Base-by-base conservation (phyloP, 1,284 basidiomycete genomes). In the Exobasidium cylindrosporum region DNA sequence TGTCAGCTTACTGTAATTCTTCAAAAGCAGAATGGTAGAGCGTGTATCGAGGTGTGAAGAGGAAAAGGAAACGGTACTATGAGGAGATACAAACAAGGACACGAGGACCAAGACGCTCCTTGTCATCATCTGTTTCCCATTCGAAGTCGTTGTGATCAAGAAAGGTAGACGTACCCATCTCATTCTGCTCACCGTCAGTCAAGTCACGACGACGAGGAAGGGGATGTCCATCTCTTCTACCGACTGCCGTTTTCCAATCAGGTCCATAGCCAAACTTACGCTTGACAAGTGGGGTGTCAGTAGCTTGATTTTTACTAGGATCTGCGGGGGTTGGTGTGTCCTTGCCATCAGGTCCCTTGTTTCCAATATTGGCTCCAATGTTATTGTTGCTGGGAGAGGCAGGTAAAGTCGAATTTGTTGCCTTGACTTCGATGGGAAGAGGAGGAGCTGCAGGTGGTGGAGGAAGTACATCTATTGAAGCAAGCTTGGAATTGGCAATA, bases 231-330 rank as follows among this genome's bases (percentile, higher is more conserved):
- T 50, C 47, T 6, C 47, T 14, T 24, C 14, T 28, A 14, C 47
- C 47, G 5, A 50, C n/a, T 26, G 26, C n/a, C 4, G 47, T 50
- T 3, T 14, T 24, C 47, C 47, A 50, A 28, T 50, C 47, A 14
- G 47, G 47, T 21, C 47, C 47, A 50, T 50, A 50, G 26, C 47
- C 47, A 28, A 24, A 50, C 5, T 50, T 50, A 50, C 47, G 47
- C 26, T 50, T 50, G 21, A 24, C 47, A 3, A 50, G 26, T 13
- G 35, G 35, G 35, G 35, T 17, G 17, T 40, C 35, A 40, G 35
- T 40, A 40, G 35, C 35, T 10, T 17, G 10, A 17, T 17, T 17
- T 40, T 7, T 17, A 40, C 35, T 40, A 10, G 35, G 35, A 17
- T 40, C 35, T 40, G 35, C 35, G 17, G 35, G 35, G 17, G 17